Evolutionary conservation across 208 protist genomes (phyloP).

Genomic region (Crithidia acanthocephali): DNA sequence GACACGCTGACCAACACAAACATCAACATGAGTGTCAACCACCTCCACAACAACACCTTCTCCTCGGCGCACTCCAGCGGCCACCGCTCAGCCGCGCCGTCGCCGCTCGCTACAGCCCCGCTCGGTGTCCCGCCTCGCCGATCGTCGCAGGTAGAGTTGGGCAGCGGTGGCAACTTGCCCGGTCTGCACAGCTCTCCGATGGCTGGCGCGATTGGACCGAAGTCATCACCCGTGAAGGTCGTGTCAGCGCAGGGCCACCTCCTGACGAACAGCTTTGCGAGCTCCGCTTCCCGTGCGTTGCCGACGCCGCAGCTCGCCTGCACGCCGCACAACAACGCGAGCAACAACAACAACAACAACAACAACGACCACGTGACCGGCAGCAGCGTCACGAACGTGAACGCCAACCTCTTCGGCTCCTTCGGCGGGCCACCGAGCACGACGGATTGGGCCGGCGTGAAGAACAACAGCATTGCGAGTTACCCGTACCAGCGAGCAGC

Average conservation of each 20-base stretch:
- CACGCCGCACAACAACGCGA: background rate
- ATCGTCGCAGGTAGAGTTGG: slow-evolving; percentile 4
- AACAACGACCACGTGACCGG: slow-evolving; percentile 2
- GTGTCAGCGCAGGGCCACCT: background rate
- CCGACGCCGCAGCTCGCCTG: slow-evolving; percentile 7
- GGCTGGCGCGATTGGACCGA: background rate
- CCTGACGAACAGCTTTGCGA: background rate
- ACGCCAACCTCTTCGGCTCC: slow-evolving; percentile 17
- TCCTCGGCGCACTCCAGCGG: background rate
- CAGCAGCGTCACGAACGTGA: background rate
- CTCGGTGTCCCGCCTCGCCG: background rate
- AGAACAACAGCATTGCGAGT: slow-evolving; percentile 17
- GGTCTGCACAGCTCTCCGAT: background rate
- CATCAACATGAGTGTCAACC: background rate
- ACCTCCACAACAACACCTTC: background rate
- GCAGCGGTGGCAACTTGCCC: background rate
- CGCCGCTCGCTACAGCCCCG: background rate
- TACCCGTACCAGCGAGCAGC: slow-evolving; percentile 17
- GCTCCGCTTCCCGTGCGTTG: slow-evolving; percentile 11
- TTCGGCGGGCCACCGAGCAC: background rate
- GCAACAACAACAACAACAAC: background rate
- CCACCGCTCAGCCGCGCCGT: background rate
- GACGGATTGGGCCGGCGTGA: slow-evolving; percentile 12
- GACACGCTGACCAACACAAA: no score
- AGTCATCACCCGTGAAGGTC: slow-evolving; percentile 3